Conservation (phyloP, 805 yeast genomes). For the Cyberlindnera veronae region DNA sequence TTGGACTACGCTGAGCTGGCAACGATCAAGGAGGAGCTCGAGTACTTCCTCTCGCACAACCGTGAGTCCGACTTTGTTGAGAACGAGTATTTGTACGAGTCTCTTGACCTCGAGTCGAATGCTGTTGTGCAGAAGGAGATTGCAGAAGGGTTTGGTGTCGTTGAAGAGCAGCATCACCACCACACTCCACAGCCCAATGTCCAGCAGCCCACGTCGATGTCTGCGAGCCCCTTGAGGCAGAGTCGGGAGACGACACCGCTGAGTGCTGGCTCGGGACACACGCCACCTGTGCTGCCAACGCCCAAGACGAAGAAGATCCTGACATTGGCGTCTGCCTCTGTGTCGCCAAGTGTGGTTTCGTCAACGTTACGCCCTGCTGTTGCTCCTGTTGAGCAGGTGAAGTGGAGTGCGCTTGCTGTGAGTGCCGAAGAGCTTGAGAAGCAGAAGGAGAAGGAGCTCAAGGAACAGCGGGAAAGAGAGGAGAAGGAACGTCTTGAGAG, state of each 20-base stretch:
- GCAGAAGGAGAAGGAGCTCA: constrained; percentile 2
- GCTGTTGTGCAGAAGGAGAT: constrained; percentile 48
- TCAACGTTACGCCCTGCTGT: constrained; percentile 9
- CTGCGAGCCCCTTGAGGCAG: constrained; percentile 11
- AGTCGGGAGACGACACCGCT: constrained; percentile 3
- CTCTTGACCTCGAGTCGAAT: constrained; percentile 62
- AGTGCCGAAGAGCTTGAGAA: constrained; percentile 3
- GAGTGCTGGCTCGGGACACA: not conserved
- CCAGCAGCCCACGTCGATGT: not conserved
- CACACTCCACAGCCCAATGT: not conserved
- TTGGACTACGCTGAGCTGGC: constrained; percentile 72
- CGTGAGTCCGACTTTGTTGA: constrained; percentile 90
- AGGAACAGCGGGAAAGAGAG: not conserved
- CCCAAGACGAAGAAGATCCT: constrained; percentile 9
- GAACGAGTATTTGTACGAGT: constrained; percentile 89
- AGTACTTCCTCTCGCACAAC: constrained; percentile 87
- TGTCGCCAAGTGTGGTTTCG: constrained; percentile 10
- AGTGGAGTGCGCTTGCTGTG: constrained; percentile 9
- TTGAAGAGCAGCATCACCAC: constrained; percentile 3
- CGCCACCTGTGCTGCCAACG: constrained; percentile 2
- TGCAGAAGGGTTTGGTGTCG: constrained; percentile 30
- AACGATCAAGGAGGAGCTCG: constrained; percentile 81
- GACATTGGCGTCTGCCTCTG: constrained; percentile 2
- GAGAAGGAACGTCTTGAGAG: not conserved
- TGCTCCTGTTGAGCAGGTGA: constrained; percentile 10